Evolutionary conservation across 768 basidiomycete genomes (phyloP).

Genomic region (Mycena amicta): DNA sequence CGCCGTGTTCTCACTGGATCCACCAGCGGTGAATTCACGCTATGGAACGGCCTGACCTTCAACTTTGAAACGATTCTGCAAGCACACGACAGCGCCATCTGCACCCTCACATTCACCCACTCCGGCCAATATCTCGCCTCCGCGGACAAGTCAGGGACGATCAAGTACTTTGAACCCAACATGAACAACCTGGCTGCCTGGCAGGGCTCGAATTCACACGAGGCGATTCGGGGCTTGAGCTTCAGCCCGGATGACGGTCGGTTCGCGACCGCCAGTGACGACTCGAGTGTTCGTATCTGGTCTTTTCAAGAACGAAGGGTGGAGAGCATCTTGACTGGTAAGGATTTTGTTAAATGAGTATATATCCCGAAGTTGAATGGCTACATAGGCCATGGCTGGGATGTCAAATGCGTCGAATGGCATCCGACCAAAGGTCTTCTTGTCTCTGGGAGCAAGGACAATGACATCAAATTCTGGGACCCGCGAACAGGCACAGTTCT

Average conservation of each 20-base stretch:
- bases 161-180: constrained; percentile 99
- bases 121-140: constrained; percentile 93
- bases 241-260: constrained; percentile 91
- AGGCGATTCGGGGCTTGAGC: constrained; percentile 88
- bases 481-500: constrained; percentile 89
- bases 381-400: constrained; percentile 91
- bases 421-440: constrained; percentile 96
- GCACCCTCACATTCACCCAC: constrained; percentile 87
- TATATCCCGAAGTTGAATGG: too few species aligned
- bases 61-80: constrained; percentile 99
- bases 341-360: constrained; percentile 10
- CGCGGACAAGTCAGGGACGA: constrained; percentile 88
- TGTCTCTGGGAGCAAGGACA: constrained; percentile 96
- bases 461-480: constrained; percentile 99
- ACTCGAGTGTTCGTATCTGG: constrained; percentile 94
- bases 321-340: constrained; percentile 85
- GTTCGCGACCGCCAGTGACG: constrained; percentile 95
- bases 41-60: constrained; percentile 99
- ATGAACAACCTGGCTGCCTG: constrained; percentile 98
- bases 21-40: constrained; percentile 95
- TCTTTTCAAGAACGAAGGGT: constrained; percentile 89
- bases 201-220: constrained; percentile 82
- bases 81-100: constrained; percentile 94
- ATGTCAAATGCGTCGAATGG: constrained; percentile 98
- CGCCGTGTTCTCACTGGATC: constrained; percentile 93